Conservation (phyloP, 1,284 basidiomycete genomes). For the Puccinia hordei region DNA sequence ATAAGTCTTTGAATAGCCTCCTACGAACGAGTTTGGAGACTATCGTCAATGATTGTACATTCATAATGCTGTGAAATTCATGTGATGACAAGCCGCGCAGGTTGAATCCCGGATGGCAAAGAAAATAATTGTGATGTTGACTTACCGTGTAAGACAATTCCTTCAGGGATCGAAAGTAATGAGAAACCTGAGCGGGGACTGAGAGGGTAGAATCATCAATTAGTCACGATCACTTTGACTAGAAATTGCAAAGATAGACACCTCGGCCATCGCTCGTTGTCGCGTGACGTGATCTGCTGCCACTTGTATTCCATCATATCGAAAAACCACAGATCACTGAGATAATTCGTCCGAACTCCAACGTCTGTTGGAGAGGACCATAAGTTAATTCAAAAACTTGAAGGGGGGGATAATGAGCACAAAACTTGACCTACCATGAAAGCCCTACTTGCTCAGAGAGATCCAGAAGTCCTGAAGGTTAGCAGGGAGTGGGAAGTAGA, state of each 20-base stretch:
- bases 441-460: constrained; percentile 56
- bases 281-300: constrained; percentile 75
- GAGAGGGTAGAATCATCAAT: neutral
- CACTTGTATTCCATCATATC: constrained; percentile 85
- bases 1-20: constrained; percentile 88
- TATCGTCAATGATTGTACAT: neutral
- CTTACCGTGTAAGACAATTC: constrained; percentile 76
- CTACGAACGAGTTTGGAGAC: neutral
- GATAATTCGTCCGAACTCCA: constrained; percentile 69
- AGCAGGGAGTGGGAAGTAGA: constrained; percentile 52
- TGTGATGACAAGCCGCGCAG: neutral
- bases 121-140: neutral
- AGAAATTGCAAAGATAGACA: constrained; percentile 14
- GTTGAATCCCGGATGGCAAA: neutral
- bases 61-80: neutral
- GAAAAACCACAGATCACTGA: constrained; percentile 85
- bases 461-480: constrained; percentile 54
- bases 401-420: neutral
- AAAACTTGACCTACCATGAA: constrained; percentile 51
- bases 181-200: constrained; percentile 69
- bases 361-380: neutral
- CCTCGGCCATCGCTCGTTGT: constrained; percentile 69
- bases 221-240: constrained; percentile 45
- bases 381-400: neutral
- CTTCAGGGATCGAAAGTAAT: constrained; percentile 76